phyloP scores from a whole-genome alignment of 1,139 yeast species.

The Geotrichum phurueaensis region DNA sequence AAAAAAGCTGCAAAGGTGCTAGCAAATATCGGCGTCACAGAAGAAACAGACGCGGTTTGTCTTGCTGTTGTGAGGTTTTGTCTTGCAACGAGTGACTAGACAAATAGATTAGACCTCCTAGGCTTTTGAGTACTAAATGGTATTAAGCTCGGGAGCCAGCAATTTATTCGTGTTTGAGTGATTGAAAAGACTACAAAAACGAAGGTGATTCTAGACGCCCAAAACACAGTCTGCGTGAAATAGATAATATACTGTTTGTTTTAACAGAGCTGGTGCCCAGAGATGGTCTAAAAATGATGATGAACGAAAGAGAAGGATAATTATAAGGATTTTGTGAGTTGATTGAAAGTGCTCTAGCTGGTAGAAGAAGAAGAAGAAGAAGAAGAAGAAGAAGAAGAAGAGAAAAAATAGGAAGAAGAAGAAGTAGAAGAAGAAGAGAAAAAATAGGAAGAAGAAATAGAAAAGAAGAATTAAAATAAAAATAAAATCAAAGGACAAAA shows the following conservation, averaged over 20 bases:
- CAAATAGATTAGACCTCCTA: neutral
- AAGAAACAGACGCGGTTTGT: neutral
- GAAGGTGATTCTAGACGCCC: neutral
- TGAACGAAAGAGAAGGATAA: neutral
- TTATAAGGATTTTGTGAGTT: too few species aligned
- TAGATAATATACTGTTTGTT: neutral
- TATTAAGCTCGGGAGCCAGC: neutral
- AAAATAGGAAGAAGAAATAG: neutral
- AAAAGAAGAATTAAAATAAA: neutral
- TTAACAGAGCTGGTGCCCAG: neutral
- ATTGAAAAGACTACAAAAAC: neutral
- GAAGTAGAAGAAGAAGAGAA: neutral
- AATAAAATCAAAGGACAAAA: neutral
- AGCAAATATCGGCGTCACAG: neutral
- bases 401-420: neutral
- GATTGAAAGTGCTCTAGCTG: neutral
- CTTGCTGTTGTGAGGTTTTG: neutral
- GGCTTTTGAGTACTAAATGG: neutral
- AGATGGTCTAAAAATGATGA: neutral
- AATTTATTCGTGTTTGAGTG: neutral
- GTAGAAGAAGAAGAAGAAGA: neutral
- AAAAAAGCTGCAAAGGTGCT: neutral
- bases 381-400: constrained; percentile 1
- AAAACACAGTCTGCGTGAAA: neutral
- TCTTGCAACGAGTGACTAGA: neutral